These are phyloP conservation scores for Dioscorea zingiberensis DNA, from an alignment of 106 monocot genomes.

Conservation along the genomic window DNA sequence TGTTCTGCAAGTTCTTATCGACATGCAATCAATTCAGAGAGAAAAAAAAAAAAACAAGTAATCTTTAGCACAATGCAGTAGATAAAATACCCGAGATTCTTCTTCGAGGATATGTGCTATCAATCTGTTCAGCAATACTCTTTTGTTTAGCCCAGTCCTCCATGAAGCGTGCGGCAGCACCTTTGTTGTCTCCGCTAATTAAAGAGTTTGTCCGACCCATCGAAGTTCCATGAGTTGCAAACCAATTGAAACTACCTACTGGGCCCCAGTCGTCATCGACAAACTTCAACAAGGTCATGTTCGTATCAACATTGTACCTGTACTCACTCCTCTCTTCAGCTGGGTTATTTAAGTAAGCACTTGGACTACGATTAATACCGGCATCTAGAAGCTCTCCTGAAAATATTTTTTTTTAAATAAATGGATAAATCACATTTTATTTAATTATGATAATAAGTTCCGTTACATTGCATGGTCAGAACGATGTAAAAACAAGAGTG, in stretches of 20 bases:
- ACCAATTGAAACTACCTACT: conserved; percentile 91
- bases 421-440: no score
- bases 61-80: no score
- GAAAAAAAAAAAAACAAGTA: no score
- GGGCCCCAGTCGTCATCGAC: conserved; percentile 76
- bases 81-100: no score
- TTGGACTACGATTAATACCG: conserved; percentile 86
- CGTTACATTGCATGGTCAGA: no score
- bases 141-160: conserved; percentile 76
- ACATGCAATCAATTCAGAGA: no score
- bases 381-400: conserved; percentile 90
- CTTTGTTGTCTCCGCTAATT: conserved; percentile 95
- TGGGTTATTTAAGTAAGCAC: conserved; percentile 85
- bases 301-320: conserved; percentile 66
- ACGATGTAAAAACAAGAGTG: no score
- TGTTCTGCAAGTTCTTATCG: conserved; percentile 26
- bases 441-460: no score
- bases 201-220: conserved; percentile 86
- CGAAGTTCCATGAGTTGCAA: conserved; percentile 95
- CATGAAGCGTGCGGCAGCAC: conserved; percentile 94
- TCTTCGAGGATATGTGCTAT: not conserved
- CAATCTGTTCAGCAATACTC: conserved; percentile 20
- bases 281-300: conserved; percentile 92
- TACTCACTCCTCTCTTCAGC: conserved; percentile 57
- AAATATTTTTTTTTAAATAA: no score